Conservation (phyloP, 768 basidiomycete species). For the Chiua virens region DNA sequence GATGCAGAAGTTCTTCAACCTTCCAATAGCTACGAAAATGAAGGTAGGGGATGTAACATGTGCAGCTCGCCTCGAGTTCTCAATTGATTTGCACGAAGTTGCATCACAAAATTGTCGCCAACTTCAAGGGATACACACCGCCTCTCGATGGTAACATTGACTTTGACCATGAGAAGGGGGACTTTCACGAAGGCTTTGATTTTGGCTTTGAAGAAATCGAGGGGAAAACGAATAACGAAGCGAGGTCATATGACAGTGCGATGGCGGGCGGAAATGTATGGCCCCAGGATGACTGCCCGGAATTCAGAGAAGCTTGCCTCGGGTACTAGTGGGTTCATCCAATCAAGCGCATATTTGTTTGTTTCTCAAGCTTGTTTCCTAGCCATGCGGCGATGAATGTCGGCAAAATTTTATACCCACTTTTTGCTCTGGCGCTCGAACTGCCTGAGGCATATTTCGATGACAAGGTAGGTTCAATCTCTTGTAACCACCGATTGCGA, state of each 20-base stretch:
- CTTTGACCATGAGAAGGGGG: conserved; percentile 66
- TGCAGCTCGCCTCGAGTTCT: too few relatives aligned
- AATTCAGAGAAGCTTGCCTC: conserved; percentile 59
- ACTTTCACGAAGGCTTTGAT: conserved; percentile 90
- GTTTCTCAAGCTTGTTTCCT: neutral
- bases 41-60: conserved; percentile 40
- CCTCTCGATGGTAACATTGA: conserved; percentile 74
- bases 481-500: neutral
- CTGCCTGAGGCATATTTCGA: conserved; percentile 62
- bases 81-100: conserved; percentile 41
- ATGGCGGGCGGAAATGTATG: conserved; percentile 80
- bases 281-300: conserved; percentile 61
- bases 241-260: conserved; percentile 43
- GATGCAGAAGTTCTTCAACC: conserved; percentile 65
- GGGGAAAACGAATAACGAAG: conserved; percentile 22
- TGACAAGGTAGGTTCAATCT: conserved; percentile 50
- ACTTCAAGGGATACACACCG: conserved; percentile 78
- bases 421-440: conserved; percentile 69
- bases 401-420: conserved; percentile 60
- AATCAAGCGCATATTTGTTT: too few relatives aligned
- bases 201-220: conserved; percentile 68
- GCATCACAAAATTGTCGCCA: conserved; percentile 61
- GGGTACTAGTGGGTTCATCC: conserved; percentile 59
- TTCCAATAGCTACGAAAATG: conserved; percentile 63
- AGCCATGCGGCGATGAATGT: conserved; percentile 55